Base-by-base conservation (phyloP, 2,329 filamentous ascomycete species). In the Colletotrichum eleusines region DNA sequence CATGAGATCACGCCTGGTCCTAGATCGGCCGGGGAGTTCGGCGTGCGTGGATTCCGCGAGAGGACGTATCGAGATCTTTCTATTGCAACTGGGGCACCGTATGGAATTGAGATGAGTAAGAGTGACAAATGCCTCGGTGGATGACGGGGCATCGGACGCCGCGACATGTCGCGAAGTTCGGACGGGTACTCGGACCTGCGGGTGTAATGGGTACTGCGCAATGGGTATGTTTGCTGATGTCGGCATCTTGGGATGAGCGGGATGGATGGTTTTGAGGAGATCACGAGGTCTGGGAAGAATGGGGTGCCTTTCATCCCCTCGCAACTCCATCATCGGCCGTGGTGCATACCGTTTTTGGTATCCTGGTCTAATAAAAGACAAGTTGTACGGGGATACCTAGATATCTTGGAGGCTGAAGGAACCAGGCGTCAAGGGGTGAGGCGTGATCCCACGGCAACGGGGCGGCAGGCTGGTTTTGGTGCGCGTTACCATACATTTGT, bases 1-100 rank as follows among this genome's bases (percentile, higher is more conserved):
- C 54, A 68, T 57, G 58, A 63, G 59, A 46, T 53, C 42, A 58
- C 28, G 44, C 16, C 42, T 23, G n/a, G 40, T 18, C 33, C 31
- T 33, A n/a, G 33, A 12, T 20, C 12, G 40, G 40, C 12, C 28
- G 46, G 28, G 57, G 28, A 28, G 23, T 35, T 28, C 20, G 23
- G 23, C n/a, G 7, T 5, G 44, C 59, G 44, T 31, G n/a, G 59
- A 40, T 51, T n/a, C 59, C 44, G 44, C 31, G 44, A n/a, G 26
- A 28, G 20, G 7, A 50, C n/a, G 33, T 5, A 23, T 26, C 14
- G 31, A 51, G 6, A 33, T 48, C 20, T 4, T 35, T 35, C n/a
- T 2, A 23, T 33, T 54, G 11, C 20, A 33, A 26, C 31, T 38
- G 44, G 28, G n/a, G 28, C 40, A 18, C 26, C 33, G 28, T 33